phyloP scores from a whole-genome alignment of 108 stramenopile genomes.

The Discostella pseudostelligera region DNA sequence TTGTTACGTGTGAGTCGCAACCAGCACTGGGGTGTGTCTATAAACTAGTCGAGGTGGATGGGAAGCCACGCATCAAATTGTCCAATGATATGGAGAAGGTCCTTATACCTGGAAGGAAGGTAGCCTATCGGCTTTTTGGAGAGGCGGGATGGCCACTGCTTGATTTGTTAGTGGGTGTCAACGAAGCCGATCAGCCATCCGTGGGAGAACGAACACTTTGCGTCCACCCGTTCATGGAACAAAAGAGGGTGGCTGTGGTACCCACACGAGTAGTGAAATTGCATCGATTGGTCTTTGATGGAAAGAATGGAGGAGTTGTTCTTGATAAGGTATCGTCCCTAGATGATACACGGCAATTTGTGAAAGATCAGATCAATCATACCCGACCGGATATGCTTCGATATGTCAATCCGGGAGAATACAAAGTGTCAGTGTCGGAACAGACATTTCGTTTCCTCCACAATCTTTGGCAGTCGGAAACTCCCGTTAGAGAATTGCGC shows the following conservation, averaged over 20 bases:
- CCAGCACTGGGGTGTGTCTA: conserved; percentile 99
- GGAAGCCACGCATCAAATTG: conserved; percentile 91
- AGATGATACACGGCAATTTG: conserved; percentile 46
- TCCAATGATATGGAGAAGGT: conserved; percentile 89
- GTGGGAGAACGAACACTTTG: conserved; percentile 72
- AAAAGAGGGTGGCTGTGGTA: conserved; percentile 80
- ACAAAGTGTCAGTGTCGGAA: conserved; percentile 85
- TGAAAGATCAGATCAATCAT: conserved; percentile 56
- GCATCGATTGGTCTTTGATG: conserved; percentile 86
- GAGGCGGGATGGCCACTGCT: conserved; percentile 70
- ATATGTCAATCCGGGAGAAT: conserved; percentile 83
- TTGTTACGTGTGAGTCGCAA: conserved; percentile 99
- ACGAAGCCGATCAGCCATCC: conserved; percentile 63
- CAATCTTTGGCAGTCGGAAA: conserved; percentile 84
- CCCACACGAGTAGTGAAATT: conserved; percentile 73
- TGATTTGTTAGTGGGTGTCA: conserved; percentile 76
- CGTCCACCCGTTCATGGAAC: conserved; percentile 89
- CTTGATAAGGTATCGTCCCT: conserved; percentile 15
- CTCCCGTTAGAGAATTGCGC: conserved; percentile 70
- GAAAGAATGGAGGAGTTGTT: conserved; percentile 47
- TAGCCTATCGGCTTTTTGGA: conserved; percentile 89
- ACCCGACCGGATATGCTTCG: conserved; percentile 80
- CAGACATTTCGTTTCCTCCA: conserved; percentile 82
- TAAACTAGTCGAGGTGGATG: conserved; percentile 89
- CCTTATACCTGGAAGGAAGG: conserved; percentile 81